These are phyloP conservation scores for Petrea volubilis DNA, from an alignment of 257 asterid species.

Conservation along the genomic window DNA sequence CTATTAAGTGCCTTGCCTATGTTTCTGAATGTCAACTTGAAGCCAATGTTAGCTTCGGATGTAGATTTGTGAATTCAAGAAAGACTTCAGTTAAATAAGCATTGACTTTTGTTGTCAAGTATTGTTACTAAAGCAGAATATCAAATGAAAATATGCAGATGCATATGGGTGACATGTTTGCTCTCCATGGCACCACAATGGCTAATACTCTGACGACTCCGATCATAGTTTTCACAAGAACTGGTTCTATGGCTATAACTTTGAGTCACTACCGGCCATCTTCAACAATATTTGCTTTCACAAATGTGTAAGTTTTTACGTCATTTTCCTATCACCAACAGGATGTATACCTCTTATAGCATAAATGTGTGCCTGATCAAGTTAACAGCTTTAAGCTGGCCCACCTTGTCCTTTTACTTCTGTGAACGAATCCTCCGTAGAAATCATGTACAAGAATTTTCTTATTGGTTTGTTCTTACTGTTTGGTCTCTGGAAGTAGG, in stretches of 20 bases:
- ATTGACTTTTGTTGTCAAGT: not conserved
- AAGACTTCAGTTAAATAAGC: not conserved
- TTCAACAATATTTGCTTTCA: constrained; percentile 83
- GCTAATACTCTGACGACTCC: constrained; percentile 87
- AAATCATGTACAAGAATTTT: not conserved
- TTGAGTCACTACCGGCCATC: constrained; percentile 91
- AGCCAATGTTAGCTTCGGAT: not conserved
- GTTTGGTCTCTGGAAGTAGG: not conserved
- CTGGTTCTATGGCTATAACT: constrained; percentile 88
- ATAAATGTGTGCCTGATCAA: constrained; percentile 2
- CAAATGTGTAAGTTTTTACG: constrained; percentile 66
- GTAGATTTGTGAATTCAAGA: not conserved
- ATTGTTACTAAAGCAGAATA: constrained; percentile 12
- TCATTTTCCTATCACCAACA: constrained; percentile 12
- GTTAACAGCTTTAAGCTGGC: not conserved
- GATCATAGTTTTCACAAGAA: constrained; percentile 93
- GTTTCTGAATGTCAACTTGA: not conserved
- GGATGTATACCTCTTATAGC: not conserved
- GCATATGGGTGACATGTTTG: constrained; percentile 94
- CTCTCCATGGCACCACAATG: constrained; percentile 84
- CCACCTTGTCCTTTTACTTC: not conserved
- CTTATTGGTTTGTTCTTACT: not conserved
- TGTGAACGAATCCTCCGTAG: not conserved
- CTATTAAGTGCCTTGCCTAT: not conserved
- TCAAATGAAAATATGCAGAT: constrained; percentile 47